phyloP scores from a whole-genome alignment of 768 basidiomycete genomes.

The Hypholoma sublateritium region DNA sequence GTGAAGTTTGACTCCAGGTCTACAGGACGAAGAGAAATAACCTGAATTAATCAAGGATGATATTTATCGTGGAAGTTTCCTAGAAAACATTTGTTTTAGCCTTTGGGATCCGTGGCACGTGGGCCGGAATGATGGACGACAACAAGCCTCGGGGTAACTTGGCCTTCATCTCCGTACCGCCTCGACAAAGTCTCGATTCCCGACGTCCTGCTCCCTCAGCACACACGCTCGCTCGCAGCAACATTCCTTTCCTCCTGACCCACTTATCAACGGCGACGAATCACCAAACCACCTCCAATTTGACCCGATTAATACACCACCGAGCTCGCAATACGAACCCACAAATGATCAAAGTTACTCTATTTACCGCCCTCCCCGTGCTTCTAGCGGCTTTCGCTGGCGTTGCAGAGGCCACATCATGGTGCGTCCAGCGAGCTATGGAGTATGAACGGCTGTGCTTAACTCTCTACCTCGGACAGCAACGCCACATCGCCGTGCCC shows the following conservation, averaged over 20 bases:
- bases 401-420: conserved; percentile 20
- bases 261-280: neutral
- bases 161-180: neutral
- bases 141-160: neutral
- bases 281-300: neutral
- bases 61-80: too few species aligned
- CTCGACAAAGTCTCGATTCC: neutral
- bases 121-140: conserved; percentile 1
- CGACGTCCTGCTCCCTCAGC: too few species aligned
- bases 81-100: too few species aligned
- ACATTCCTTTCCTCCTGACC: neutral
- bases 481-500: conserved; percentile 46
- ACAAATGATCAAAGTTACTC: conserved; percentile 14
- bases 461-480: conserved; percentile 22
- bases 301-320: neutral
- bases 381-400: conserved; percentile 22
- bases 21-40: too few species aligned
- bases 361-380: conserved; percentile 16
- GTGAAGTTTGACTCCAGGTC: too few species aligned
- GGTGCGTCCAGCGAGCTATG: conserved; percentile 12
- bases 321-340: neutral
- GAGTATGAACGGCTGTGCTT: neutral
- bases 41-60: too few species aligned
- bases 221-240: conserved; percentile 1
- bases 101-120: neutral